Evolutionary conservation across 352 stramenopile genomes (phyloP), one percentile per base, ranked within the genome.

Genomic region (Blastocystis sp.): DNA sequence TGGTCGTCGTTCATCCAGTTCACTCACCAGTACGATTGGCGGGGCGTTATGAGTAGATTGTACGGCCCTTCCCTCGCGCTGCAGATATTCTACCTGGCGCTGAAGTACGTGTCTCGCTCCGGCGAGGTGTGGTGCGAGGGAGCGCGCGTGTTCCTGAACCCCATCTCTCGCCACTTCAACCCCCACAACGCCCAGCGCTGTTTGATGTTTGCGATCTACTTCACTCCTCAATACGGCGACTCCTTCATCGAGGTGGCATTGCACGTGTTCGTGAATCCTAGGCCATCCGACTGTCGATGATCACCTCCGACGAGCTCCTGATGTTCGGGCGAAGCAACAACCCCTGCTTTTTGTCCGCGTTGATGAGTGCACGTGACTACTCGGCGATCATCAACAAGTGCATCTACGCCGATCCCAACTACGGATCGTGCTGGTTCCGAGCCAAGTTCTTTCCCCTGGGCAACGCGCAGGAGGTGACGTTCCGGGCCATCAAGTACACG

Each of bases 101-200:
- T 97, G 20, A 92, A 93, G 90, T 91, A 93, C 63, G 94, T 96
- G 41, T 93, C 94, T 4, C 96, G 96, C 90, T 95, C 92, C 70
- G 94, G 94, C 37, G 94, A 97, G 90, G 94, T 97, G 0, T 97
- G 94, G 94, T 96, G 94, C 90, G 94, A 96, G 92, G 93, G 92
- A 47, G 92, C 92, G 24, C 91, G 92, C 34, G 41, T 92, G 2
- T 90, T 91, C 81, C 90, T 96, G 9, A 95, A 95, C 90, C 94
- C 94, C 43, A 93, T 96, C 62, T 95, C 92, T 43, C 90, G 87
- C 11, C 92, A 91, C 18, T 96, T 96, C 90, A 92, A 95, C 75
- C 87, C 95, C 47, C 69, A 91, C 55, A 90, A 90, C 24, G 93
- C 93, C 64, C 90, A 91, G 4, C 91, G 91, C 37, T 94, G 95